Evolutionary conservation across 2,329 filamentous ascomycete species (phyloP).

Genomic region (Pyrenochaeta sp.): DNA sequence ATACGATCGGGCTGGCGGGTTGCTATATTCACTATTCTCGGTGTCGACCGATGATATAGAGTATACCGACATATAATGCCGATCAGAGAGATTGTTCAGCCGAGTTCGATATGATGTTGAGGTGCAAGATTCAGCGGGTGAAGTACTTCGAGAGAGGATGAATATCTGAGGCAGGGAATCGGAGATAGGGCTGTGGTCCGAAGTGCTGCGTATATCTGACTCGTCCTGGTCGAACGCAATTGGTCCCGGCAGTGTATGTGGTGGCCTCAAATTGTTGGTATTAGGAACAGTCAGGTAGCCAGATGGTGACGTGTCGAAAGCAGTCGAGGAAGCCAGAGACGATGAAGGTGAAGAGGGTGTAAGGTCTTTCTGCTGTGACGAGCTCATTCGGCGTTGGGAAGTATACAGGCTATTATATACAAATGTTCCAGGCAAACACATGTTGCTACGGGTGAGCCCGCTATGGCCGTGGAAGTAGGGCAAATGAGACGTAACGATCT

Average conservation of each 20-base stretch:
- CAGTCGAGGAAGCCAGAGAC: conserved; percentile 11
- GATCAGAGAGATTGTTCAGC: conserved; percentile 5
- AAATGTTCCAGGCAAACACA: conserved; percentile 1
- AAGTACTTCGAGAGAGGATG: conserved; percentile 1
- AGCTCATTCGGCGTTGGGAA: conserved; percentile 10
- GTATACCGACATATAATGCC: conserved; percentile 30
- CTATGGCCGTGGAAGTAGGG: neutral
- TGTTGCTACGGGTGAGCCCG: neutral
- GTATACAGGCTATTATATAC: conserved; percentile 26
- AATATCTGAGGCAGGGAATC: conserved; percentile 9
- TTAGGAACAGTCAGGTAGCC: conserved; percentile 28
- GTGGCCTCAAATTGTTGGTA: conserved; percentile 4
- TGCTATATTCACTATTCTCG: conserved; percentile 32
- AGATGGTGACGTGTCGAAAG: conserved; percentile 13
- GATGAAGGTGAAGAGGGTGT: conserved; percentile 13
- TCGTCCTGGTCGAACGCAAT: conserved; percentile 8
- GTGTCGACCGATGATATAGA: conserved; percentile 29
- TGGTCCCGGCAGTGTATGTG: conserved; percentile 7
- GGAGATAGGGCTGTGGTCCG: conserved; percentile 1
- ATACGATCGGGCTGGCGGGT: conserved; percentile 36
- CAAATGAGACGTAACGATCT: conserved; percentile 8
- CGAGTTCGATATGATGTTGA: conserved; percentile 1
- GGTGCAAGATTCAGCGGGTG: neutral
- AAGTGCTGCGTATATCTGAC: neutral
- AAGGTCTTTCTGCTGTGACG: conserved; percentile 16